Evolutionary conservation across 805 yeast species (phyloP).

Genomic region (Cyberlindnera mississippiensis): DNA sequence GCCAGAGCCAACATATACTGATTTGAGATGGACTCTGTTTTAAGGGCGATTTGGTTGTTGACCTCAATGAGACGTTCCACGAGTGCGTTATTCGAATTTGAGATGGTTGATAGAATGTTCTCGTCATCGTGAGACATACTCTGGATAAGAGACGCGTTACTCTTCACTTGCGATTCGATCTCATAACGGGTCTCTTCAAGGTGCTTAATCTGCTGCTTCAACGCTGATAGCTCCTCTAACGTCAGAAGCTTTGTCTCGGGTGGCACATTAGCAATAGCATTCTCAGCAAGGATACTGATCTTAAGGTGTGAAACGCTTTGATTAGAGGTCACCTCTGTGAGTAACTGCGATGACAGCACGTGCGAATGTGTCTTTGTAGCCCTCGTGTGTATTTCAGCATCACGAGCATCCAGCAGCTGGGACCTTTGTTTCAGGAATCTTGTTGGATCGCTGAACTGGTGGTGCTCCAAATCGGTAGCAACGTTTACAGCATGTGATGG

Average conservation of each 20-base stretch:
- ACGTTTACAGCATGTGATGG: constrained; percentile 7
- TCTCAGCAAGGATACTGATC: constrained; percentile 21
- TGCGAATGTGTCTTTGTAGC: constrained; percentile 5
- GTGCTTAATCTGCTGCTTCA: constrained; percentile 8
- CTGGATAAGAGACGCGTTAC: constrained; percentile 12
- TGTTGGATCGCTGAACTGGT: constrained; percentile 16
- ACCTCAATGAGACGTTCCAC: constrained; percentile 10
- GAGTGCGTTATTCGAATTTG: constrained; percentile 15
- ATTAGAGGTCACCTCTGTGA: constrained; percentile 15
- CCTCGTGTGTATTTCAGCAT: constrained; percentile 6
- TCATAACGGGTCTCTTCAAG: constrained; percentile 15
- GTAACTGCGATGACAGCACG: constrained; percentile 12
- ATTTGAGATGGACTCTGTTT: constrained; percentile 4
- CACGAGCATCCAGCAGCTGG: constrained; percentile 3
- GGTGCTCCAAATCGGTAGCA: constrained; percentile 2
- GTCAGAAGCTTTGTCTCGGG: constrained; percentile 12
- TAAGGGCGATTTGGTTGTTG: constrained; percentile 9
- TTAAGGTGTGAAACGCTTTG: constrained; percentile 15
- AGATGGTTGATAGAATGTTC: constrained; percentile 8
- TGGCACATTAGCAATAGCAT: constrained; percentile 17
- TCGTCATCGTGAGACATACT: constrained; percentile 1
- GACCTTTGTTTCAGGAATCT: constrained; percentile 8
- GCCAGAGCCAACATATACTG: constrained; percentile 22
- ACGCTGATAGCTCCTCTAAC: constrained; percentile 12
- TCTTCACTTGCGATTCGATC: constrained; percentile 14